phyloP scores from a whole-genome alignment of 2,329 filamentous ascomycete species.

The Colletotrichum incanum region DNA sequence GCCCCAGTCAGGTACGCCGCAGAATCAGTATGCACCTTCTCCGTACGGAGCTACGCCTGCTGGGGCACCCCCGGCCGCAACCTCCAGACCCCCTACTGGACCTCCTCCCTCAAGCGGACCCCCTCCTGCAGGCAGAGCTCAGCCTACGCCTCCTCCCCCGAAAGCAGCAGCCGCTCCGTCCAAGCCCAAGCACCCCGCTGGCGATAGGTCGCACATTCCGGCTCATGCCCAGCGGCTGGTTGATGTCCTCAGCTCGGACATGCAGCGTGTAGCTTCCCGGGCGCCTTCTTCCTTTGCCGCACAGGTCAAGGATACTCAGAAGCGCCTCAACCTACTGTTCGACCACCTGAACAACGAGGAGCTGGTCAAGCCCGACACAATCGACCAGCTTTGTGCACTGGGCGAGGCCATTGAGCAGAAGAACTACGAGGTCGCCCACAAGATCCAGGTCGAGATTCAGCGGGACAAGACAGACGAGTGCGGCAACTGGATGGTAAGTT shows the following conservation, averaged over 20 bases:
- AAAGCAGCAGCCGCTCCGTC: slow-evolving; percentile 64
- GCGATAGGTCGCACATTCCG: slow-evolving; percentile 93
- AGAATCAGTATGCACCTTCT: slow-evolving; percentile 75
- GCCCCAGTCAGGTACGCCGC: slow-evolving; percentile 62
- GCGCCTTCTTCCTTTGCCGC: slow-evolving; percentile 89
- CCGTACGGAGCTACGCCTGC: slow-evolving; percentile 61
- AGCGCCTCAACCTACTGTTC: slow-evolving; percentile 92
- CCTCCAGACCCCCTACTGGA: slow-evolving; percentile 56
- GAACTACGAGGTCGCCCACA: slow-evolving; percentile 78
- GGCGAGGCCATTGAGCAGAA: slow-evolving; percentile 77
- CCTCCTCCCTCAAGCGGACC: slow-evolving; percentile 58
- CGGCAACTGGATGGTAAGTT: slow-evolving; percentile 88
- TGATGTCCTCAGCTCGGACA: slow-evolving; percentile 85
- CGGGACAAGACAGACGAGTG: slow-evolving; percentile 85
- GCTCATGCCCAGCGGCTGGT: slow-evolving; percentile 82
- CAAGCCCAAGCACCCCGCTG: slow-evolving; percentile 81
- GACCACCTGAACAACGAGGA: slow-evolving; percentile 98
- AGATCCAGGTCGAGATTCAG: slow-evolving; percentile 82
- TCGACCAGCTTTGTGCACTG: slow-evolving; percentile 76
- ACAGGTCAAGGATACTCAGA: slow-evolving; percentile 95
- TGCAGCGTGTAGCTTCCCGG: slow-evolving; percentile 88
- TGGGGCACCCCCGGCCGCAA: slow-evolving; percentile 46
- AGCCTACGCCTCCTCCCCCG: slow-evolving; percentile 64
- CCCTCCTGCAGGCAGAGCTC: slow-evolving; percentile 47
- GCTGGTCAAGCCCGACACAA: slow-evolving; percentile 84